Base-by-base conservation (phyloP, 176 grass and related monocot species). In the Melocanna baccifera region DNA sequence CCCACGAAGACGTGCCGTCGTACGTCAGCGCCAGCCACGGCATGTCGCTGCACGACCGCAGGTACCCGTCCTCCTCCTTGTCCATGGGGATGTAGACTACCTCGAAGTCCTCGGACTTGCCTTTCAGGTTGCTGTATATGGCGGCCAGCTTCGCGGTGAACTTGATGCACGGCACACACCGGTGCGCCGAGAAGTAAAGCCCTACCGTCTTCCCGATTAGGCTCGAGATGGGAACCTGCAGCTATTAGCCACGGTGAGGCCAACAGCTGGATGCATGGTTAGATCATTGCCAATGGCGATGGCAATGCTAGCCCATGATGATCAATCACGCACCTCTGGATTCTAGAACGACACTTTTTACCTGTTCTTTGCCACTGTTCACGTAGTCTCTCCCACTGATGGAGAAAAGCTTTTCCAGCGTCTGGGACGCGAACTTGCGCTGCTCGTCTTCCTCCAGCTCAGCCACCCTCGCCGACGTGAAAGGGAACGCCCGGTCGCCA, bases 21-120 rank as follows among this genome's bases (percentile, higher is more conserved):
- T 94, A 91, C n/a, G 88, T 88, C 26, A 94, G 66, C 72, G 88
- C 88, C 15, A 88, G 69, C 92, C 92, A 94, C 66, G 92, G 88
- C 92, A 94, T 94, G 69, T 36, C 83, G 51, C 83, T 9, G 70
- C 70, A 81, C 19, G 82, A 88, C 20, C 76, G 79, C 69, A 62
- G 72, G 86, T 83, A 94, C 22, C 86, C 88, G 36, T 78, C 86
- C 81, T 86, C 88, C 42, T 88, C 88, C 87, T 50, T 94, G 86
- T 94, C 92, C 92, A 94, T 86, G 26, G 92, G 89, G 29, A 94
- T 74, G 84, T 88, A 91, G 45, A 94, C 83, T 14, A 94, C 15
- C 80, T 94, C 92, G 42, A 94, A 91, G 3, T 91, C 83, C 80
- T 81, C 56, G 14, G 78, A n/a, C 73, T 69, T 90, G 63, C 43